Base-by-base conservation (phyloP, 192 early-diverging fungal species). In the Phycomyces nitens region DNA sequence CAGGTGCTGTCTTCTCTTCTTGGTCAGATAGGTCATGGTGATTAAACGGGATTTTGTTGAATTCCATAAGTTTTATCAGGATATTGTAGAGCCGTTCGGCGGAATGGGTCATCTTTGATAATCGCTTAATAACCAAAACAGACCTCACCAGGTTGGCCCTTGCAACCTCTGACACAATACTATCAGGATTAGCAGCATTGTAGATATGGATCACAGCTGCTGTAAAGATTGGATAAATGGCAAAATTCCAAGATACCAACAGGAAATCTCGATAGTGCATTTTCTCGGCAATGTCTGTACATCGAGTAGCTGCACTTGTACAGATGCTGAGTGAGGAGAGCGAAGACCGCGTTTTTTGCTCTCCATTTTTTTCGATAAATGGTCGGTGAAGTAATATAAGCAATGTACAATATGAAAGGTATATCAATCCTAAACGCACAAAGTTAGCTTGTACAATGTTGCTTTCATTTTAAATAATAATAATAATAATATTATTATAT, bases 331-430 rank as follows among this genome's bases (percentile, higher is more conserved):
- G 60, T 0, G 74, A 76, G n/a, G 74, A 70, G 15, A 69, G 39
- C 16, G 66, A 58, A 2, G 67, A 69, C 10, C 53, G 51, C 2
- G 66, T 54, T n/a, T 72, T 73, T 27, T 68, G 21, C 52, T 69
- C 34, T 0, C 56, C 57, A 10, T 60, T 51, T 12, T 58, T 51
- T 62, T 58, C 73, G 74, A 76, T 79, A 56, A 82, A 85, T 0
- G 84, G 84, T 15, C 81, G 72, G 63, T 85, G 84, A 21, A 85
- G 58, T 18, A 85, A 51, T 27, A 78, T 81, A 34, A 85, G 61
- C 16, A 71, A 57, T 3, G 79, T 74, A 52, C 82, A 79, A 69
- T 83, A 85, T 18, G 74, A 61, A 5, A 82, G 61, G 22, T 83
- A 80, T 22, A 71, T 70, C 10, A 73, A 42, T 2, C 71, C 69